Percentiles rank a stretch among this genome's conserved stretches.
Evolutionary conservation across 768 basidiomycete species (phyloP).

Genomic region (Mycena vitilis): DNA sequence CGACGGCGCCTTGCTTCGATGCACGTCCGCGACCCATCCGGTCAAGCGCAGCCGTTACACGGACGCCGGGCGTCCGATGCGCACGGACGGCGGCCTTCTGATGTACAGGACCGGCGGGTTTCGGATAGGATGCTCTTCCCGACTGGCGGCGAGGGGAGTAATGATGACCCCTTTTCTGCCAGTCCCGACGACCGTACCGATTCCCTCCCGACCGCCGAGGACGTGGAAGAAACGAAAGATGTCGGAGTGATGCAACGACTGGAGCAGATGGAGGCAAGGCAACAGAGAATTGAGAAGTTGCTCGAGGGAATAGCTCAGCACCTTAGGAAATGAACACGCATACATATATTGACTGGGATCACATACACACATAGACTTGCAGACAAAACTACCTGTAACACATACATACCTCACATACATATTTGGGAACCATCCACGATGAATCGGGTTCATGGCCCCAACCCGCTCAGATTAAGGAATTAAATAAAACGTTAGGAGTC

Average conservation of each 20-base stretch:
- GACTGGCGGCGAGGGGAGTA: slow-evolving; percentile 25
- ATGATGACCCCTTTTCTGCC: slow-evolving; percentile 36
- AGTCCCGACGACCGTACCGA: slow-evolving; percentile 34
- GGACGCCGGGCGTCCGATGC: slow-evolving; percentile 32
- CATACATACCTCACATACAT: not conserved
- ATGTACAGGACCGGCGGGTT: slow-evolving; percentile 30
- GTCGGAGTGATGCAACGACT: slow-evolving; percentile 39
- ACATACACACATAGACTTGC: not conserved
- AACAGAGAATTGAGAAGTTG: slow-evolving; percentile 59
- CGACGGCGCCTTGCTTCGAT: slow-evolving; percentile 56
- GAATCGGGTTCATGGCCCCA: no score
- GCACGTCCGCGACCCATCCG: slow-evolving; percentile 35
- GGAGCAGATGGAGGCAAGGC: slow-evolving; percentile 55
- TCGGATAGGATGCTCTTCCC: slow-evolving; percentile 42
- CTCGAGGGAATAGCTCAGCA: slow-evolving; percentile 48
- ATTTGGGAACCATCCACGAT: no score
- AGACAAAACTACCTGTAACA: no score
- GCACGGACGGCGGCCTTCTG: slow-evolving; percentile 31
- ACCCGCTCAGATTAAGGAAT: no score
- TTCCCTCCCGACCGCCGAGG: slow-evolving; percentile 39
- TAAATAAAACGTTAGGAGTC: no score
- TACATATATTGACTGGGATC: not conserved
- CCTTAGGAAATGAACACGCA: slow-evolving; percentile 24
- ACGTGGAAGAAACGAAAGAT: slow-evolving; percentile 40
- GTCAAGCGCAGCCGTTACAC: slow-evolving; percentile 28